phyloP scores from a whole-genome alignment of 73 alveolate species.

The Tetrahymena thermophila region DNA sequence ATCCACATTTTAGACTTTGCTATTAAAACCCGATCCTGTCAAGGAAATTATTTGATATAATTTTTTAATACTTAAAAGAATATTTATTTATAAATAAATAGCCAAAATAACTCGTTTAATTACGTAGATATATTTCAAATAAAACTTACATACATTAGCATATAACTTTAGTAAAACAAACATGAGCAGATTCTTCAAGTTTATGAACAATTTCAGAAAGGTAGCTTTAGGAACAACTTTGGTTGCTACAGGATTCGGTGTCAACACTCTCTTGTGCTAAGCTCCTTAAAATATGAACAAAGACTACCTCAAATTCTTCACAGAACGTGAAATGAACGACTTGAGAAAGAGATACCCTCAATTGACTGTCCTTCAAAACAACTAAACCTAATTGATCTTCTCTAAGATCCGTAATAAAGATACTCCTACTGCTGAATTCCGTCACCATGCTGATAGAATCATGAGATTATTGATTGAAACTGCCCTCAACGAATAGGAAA shows the following conservation, averaged over 20 bases:
- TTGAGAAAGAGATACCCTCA: slow-evolving; percentile 14
- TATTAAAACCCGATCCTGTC: neutral
- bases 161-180: neutral
- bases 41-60: no score
- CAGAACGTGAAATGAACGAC: neutral
- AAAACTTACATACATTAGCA: neutral
- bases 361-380: neutral
- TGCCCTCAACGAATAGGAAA: slow-evolving; percentile 56
- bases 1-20: neutral
- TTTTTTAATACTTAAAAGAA: neutral
- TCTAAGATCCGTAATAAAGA: slow-evolving; percentile 8
- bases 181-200: neutral
- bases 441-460: slow-evolving; percentile 60
- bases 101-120: neutral
- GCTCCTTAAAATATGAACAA: neutral
- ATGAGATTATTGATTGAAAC: slow-evolving; percentile 61
- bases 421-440: slow-evolving; percentile 43
- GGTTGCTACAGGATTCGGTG: neutral
- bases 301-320: slow-evolving; percentile 6
- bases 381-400: slow-evolving; percentile 11
- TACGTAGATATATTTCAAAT: neutral
- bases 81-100: no score
- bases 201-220: neutral
- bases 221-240: neutral
- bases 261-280: neutral